Conservation (phyloP, 768 basidiomycete genomes). For the Rossbeevera mucosa region DNA sequence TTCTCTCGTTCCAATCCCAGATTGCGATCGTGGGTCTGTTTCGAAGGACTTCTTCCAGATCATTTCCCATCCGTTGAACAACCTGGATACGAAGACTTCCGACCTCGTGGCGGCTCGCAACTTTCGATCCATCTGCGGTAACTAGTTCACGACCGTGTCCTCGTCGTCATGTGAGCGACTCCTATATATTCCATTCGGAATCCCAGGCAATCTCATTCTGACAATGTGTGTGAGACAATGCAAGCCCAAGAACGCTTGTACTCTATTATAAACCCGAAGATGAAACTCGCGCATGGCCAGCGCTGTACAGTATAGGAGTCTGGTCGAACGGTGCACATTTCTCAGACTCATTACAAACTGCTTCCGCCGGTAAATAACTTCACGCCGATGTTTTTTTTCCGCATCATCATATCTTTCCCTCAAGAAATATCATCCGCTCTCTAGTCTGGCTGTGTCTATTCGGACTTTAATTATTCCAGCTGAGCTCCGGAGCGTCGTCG, state of each 20-base stretch:
- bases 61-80: constrained; percentile 8
- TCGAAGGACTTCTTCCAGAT: background rate
- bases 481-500: background rate
- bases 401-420: background rate
- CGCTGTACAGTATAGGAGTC: background rate
- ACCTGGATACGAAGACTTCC: background rate
- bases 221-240: constrained; percentile 6
- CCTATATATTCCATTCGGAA: background rate
- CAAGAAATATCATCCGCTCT: background rate
- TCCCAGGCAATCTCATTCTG: background rate
- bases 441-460: background rate
- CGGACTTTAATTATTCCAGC: background rate
- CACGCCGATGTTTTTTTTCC: background rate
- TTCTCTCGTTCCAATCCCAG: constrained; percentile 5
- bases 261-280: background rate
- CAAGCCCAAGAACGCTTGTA: background rate
- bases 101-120: background rate
- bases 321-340: constrained; percentile 3
- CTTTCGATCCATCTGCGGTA: background rate
- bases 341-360: constrained; percentile 12
- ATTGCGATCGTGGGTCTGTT: constrained; percentile 10
- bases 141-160: background rate
- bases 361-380: background rate
- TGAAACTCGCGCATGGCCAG: constrained; percentile 1
- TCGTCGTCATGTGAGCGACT: background rate